Evolutionary conservation across 2,329 filamentous ascomycete species (phyloP), one percentile per base, ranked within the genome.

Genomic region (Aspergillus pseudoviridinutans): DNA sequence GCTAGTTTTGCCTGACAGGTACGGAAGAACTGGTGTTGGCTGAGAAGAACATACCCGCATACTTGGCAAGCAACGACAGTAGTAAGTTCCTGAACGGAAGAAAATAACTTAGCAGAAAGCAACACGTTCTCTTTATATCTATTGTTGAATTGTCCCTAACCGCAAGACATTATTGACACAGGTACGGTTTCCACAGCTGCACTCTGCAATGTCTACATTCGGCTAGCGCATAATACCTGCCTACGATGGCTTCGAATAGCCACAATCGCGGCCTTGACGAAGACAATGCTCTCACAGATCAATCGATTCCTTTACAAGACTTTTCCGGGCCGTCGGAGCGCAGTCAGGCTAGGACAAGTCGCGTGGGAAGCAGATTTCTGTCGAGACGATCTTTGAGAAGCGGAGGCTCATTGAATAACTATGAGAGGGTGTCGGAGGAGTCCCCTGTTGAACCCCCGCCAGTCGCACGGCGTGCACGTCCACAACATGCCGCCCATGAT

Each of bases 231-330:
- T 62, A 67, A 62, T 66, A 54, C 54, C 59, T 70, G 71, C 70
- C 67, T 62, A 74, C 66, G 64, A 77, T 77, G 75, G 75, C 75
- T 67, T 71, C 74, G 53, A 71, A 68, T 63, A 69, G 67, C 64
- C 68, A 71, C 61, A 66, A 64, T 63, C 63, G 62, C 63, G 67
- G 66, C 60, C 58, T 67, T 62, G 58, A 65, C 58, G 61, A 64
- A 54, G 65, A 71, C 42, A 63, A 63, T 53, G 60, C 61, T 54
- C 60, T 66, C 24, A 60, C 62, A n/a, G 61, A 68, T 57, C 74
- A 76, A 55, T 87, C 87, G 61, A 92, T 94, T 76, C 89, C 88
- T 58, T 79, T 93, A 58, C 87, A 87, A 73, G 84, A 87, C 65
- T 78, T 90, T 38, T 77, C 78, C 12, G 71, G 74, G 58, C 70